phyloP scores from a whole-genome alignment of 2,329 filamentous ascomycete genomes.

The Lasiodiplodia hormozganensis region DNA sequence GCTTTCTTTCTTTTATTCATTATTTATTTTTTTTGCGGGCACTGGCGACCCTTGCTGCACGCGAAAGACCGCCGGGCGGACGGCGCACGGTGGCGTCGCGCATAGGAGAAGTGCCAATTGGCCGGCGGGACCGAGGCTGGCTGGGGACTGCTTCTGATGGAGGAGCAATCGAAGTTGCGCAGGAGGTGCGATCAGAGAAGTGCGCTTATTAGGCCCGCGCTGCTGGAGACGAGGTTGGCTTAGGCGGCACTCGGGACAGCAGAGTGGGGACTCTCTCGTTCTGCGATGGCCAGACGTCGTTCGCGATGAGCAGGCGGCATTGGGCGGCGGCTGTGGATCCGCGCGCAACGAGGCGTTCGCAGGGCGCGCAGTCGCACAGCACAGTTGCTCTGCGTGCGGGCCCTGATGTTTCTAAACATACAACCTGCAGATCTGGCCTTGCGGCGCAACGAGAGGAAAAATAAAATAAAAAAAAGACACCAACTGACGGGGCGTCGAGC shows the following conservation, averaged over 20 bases:
- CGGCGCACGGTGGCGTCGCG: background rate
- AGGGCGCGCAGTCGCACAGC: conserved; percentile 15
- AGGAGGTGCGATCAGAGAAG: conserved; percentile 5
- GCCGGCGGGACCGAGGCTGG: conserved; percentile 16
- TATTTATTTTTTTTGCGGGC: background rate
- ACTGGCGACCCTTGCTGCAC: conserved; percentile 15
- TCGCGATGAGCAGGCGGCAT: background rate
- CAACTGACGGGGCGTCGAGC: background rate
- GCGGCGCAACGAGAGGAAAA: background rate
- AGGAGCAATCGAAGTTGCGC: background rate
- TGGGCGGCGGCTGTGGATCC: background rate
- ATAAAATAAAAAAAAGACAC: background rate
- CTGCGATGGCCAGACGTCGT: conserved; percentile 13
- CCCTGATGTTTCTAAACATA: conserved; percentile 24
- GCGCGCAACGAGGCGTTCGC: conserved; percentile 1
- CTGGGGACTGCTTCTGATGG: no score
- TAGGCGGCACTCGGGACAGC: conserved; percentile 15
- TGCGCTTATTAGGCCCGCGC: conserved; percentile 2
- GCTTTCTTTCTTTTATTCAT: background rate
- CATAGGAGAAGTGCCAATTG: background rate
- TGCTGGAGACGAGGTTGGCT: conserved; percentile 20
- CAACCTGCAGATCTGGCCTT: conserved; percentile 5
- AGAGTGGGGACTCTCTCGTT: conserved; percentile 3
- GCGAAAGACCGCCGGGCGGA: background rate
- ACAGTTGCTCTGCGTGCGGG: background rate